Base-by-base conservation (phyloP, 1,284 basidiomycete species). In the Naganishia sp. region DNA sequence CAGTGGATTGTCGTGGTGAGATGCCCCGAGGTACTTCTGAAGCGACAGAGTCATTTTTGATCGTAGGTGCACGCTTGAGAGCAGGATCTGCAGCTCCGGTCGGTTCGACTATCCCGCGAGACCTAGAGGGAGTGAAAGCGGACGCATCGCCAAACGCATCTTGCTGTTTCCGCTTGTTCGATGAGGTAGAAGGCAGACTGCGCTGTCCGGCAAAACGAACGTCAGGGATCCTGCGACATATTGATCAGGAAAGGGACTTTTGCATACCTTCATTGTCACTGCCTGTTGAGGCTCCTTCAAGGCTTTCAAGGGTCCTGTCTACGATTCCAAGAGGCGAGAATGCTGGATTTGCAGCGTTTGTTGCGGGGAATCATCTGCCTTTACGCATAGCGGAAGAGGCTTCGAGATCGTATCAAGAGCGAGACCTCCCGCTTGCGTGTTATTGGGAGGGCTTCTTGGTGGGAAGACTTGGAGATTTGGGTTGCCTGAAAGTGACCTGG, bases 101-200 rank as follows among this genome's bases (percentile, higher is more conserved):
- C 13, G 35, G 35, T 39, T 39, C 10, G 3, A 25, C 43, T 32
- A 13, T 57, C 9, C 18, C 21, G n/a, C 35, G 57, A 6, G 47
- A 28, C 18, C 6, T 23, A 3, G 57, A 50, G 6, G 15, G 10
- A 7, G 35, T 35, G 23, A 61, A 61, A 3, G 57, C 46, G 13
- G 57, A 61, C 3, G 47, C 4, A 7, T 61, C 57, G 46, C 23
- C 25, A n/a, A 61, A 61, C 4, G 57, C 57, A 28, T 61, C 57
- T 42, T 61, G 57, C 57, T 39, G 17, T 18, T 61, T 50, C 13
- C 57, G 57, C 57, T 61, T 61, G 57, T 61, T 61, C 13, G 47
- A 41, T 25, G 57, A 61, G 39, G n/a, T 51, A 9, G 57, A 61
- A 21, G 57, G 57, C 25, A 61, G 57, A 51, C 57, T 61, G 17